These are phyloP conservation scores for Neoboletus subvelutipes DNA, from an alignment of 768 basidiomycete species.

Conservation along the genomic window DNA sequence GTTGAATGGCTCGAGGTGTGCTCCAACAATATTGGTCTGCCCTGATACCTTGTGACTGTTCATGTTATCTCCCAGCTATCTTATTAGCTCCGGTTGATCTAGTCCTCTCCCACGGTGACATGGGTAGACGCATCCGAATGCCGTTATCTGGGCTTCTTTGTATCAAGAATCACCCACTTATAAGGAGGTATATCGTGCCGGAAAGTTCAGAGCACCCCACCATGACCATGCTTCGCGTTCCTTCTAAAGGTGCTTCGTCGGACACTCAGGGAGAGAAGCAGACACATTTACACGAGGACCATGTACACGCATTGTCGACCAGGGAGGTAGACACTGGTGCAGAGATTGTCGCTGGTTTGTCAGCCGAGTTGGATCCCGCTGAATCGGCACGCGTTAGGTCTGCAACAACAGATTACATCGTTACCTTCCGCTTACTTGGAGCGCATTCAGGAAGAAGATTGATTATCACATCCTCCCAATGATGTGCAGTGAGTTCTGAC, in stretches of 20 bases:
- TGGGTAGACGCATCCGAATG: not conserved
- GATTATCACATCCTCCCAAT: conserved; percentile 66
- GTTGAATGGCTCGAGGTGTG: not conserved
- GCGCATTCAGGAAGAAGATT: conserved; percentile 50
- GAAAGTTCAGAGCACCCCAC: not conserved
- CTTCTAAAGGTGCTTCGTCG: conserved; percentile 11
- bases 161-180: not conserved
- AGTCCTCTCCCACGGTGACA: conserved; percentile 13
- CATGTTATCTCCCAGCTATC: conserved; percentile 5
- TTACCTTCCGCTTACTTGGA: not conserved
- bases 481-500: conserved; percentile 60
- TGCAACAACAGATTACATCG: not conserved
- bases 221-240: conserved; percentile 1
- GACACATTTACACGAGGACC: conserved; percentile 1
- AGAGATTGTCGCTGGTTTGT: conserved; percentile 48
- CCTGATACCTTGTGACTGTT: conserved; percentile 5
- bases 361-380: conserved; percentile 45
- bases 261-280: conserved; percentile 16
- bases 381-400: conserved; percentile 57
- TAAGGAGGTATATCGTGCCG: not conserved
- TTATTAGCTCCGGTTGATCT: not conserved
- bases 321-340: conserved; percentile 64
- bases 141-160: not conserved
- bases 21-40: not conserved
- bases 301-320: conserved; percentile 34